A percentile compares a stretch with the other conserved stretches of the same genome.
Evolutionary conservation across 306 rosid genomes (phyloP).

Genomic region (Quercus mongolica): DNA sequence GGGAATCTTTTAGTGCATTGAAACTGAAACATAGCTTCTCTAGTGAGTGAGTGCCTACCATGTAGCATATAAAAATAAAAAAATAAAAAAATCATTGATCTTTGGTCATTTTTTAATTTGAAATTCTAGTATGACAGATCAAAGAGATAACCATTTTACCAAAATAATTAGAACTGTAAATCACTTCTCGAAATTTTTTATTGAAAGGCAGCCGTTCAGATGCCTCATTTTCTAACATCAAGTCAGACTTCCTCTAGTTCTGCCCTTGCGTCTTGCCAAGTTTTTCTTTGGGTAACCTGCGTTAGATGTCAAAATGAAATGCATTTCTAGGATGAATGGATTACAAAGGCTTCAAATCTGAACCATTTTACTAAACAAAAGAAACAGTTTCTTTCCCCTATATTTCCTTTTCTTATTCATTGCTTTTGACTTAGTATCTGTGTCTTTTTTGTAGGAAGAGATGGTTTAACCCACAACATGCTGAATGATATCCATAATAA

Average conservation of each 20-base stretch:
- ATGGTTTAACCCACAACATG: slow-evolving; percentile 97
- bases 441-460: slow-evolving; percentile 61
- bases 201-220: not conserved
- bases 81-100: not conserved
- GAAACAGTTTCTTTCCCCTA: not conserved
- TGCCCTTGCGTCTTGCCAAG: not conserved
- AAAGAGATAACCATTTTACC: not conserved
- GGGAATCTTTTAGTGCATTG: not conserved
- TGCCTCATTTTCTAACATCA: not conserved
- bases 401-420: not conserved
- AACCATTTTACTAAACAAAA: slow-evolving; percentile 3
- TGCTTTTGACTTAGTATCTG: slow-evolving; percentile 1
- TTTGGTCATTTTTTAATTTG: not conserved
- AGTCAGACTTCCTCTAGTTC: not conserved
- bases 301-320: no score
- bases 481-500: slow-evolving; percentile 74
- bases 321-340: not conserved
- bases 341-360: not conserved
- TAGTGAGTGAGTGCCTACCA: not conserved
- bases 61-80: not conserved
- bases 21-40: no score
- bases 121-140: not conserved
- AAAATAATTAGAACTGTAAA: not conserved
- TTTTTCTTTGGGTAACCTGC: not conserved
- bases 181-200: no score